These are phyloP conservation scores for Chrysoporthe cubensis DNA, from an alignment of 2,329 filamentous ascomycete species.

Conservation along the genomic window DNA sequence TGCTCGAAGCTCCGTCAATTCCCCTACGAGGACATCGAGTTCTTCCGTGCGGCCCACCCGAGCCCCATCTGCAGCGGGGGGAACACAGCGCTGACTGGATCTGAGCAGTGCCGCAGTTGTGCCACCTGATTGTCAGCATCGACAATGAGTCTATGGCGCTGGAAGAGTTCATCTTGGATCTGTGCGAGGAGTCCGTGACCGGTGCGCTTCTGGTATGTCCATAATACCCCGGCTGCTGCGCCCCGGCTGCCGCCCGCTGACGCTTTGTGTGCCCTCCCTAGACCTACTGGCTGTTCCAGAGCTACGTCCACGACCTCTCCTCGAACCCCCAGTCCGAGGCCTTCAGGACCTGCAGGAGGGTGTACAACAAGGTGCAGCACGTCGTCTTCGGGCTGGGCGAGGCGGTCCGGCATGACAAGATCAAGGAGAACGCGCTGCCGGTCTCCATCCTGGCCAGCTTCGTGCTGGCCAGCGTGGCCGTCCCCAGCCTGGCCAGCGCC, in stretches of 20 bases:
- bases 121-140: constrained; percentile 84
- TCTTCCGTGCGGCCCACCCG: constrained; percentile 59
- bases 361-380: constrained; percentile 88
- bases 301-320: constrained; percentile 81
- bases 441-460: constrained; percentile 82
- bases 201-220: constrained; percentile 75
- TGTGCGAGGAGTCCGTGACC: constrained; percentile 87
- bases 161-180: constrained; percentile 83
- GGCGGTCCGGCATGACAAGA: constrained; percentile 69
- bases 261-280: constrained; percentile 40
- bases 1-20: constrained; percentile 89
- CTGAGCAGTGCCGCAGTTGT: constrained; percentile 69
- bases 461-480: constrained; percentile 74
- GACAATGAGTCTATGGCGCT: constrained; percentile 91
- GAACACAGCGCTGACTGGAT: constrained; percentile 1
- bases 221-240: neutral
- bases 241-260: constrained; percentile 11
- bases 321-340: constrained; percentile 74
- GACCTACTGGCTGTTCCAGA: constrained; percentile 92
- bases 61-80: neutral
- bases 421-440: constrained; percentile 79
- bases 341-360: constrained; percentile 80
- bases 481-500: constrained; percentile 76
- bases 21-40: constrained; percentile 89
- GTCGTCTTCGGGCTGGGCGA: constrained; percentile 83